Evolutionary conservation across 768 basidiomycete species (phyloP).

Genomic region (Rhodosporidiobolus odoratus): DNA sequence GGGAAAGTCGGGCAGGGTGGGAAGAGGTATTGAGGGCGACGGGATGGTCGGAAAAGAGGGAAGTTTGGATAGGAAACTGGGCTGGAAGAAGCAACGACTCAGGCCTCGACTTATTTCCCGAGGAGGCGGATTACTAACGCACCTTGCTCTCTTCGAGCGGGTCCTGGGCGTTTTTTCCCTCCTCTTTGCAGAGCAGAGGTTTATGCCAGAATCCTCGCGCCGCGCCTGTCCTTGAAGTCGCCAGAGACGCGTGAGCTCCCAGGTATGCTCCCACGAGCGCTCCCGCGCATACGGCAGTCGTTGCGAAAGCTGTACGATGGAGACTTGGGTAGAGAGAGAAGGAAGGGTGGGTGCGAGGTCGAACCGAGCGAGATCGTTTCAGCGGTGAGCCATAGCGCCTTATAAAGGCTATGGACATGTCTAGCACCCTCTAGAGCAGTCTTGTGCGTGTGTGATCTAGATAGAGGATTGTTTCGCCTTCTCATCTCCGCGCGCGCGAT

Average conservation of each 20-base stretch:
- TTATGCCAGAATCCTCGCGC: background rate
- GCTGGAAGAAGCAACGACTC: background rate
- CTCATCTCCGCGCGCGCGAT: too few relatives aligned
- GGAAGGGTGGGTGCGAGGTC: background rate
- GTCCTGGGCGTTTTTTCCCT: background rate
- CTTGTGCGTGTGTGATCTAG: too few relatives aligned
- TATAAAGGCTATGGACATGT: too few relatives aligned
- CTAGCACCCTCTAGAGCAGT: too few relatives aligned
- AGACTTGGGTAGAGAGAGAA: background rate
- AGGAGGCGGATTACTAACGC: background rate
- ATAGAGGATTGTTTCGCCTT: too few relatives aligned
- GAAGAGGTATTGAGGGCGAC: constrained; percentile 5
- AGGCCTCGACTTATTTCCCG: background rate
- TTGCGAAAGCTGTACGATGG: background rate
- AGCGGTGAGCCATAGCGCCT: too few relatives aligned
- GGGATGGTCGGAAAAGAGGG: constrained; percentile 2
- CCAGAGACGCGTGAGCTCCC: background rate
- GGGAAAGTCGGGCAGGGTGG: constrained; percentile 4
- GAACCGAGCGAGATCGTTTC: background rate
- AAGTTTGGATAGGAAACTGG: constrained; percentile 10
- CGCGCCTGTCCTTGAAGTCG: background rate
- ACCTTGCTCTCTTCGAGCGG: background rate
- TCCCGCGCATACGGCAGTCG: constrained; percentile 4
- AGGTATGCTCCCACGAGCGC: constrained; percentile 1
- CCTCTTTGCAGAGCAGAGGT: background rate